Conservation (phyloP, 345 rosid species). For the Gossypium sturtianum region DNA sequence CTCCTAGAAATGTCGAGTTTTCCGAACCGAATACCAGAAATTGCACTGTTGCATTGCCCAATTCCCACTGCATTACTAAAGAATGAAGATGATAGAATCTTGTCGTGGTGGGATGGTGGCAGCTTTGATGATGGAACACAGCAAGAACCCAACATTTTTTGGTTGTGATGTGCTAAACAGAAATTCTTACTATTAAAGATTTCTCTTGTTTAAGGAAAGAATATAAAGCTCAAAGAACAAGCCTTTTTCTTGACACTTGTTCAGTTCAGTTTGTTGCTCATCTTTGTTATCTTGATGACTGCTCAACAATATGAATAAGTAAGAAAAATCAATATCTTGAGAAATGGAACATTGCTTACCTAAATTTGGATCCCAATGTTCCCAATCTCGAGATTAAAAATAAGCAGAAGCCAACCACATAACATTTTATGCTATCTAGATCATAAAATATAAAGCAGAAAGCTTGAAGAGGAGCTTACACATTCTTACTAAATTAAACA, state of each 20-base stretch:
- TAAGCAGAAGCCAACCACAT: neutral
- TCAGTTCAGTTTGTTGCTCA: neutral
- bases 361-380: neutral
- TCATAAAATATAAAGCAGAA: neutral
- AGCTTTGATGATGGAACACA: constrained; percentile 16
- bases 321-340: neutral
- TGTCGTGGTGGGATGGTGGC: constrained; percentile 21
- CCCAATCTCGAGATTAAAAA: neutral
- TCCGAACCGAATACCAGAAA: constrained; percentile 23
- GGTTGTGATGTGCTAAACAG: neutral
- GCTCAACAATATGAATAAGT: neutral
- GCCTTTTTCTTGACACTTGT: constrained; percentile 1
- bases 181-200: neutral
- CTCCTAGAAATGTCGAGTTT: constrained; percentile 17
- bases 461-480: neutral
- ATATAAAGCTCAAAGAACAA: constrained; percentile 9
- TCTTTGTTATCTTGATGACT: constrained; percentile 10
- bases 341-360: neutral
- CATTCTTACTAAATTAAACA: neutral
- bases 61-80: constrained; percentile 21
- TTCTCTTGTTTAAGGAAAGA: constrained; percentile 16
- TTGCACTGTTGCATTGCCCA: constrained; percentile 13
- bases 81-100: constrained; percentile 30
- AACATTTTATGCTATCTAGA: neutral
- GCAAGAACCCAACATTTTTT: constrained; percentile 23